Evolutionary conservation across 202 grass and related monocot species (phyloP).

Genomic region (Dendrocalamus latiflorus): DNA sequence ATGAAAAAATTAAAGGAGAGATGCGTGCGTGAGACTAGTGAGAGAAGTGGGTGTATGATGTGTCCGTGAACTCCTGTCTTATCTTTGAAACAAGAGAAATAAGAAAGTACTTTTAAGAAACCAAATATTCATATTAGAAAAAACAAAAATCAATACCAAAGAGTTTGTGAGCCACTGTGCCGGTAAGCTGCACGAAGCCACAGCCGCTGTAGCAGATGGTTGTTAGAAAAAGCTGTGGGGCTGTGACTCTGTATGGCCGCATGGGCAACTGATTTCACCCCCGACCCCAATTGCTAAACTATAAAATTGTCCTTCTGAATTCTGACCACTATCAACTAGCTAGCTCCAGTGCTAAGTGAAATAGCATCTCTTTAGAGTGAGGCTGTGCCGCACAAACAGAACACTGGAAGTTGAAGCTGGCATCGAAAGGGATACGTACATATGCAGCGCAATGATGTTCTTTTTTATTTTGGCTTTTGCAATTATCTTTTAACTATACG

Average conservation of each 20-base stretch:
- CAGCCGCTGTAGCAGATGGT: conserved; percentile 1
- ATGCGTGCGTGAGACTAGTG: no score
- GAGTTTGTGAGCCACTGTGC: not conserved
- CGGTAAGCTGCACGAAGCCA: conserved; percentile 8
- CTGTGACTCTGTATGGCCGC: not conserved
- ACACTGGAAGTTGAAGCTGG: not conserved
- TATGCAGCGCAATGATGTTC: not conserved
- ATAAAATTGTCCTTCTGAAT: no score
- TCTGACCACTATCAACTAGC: no score
- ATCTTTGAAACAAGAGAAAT: no score
- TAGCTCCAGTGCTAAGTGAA: no score
- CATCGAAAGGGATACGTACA: not conserved
- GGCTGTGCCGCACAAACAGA: no score
- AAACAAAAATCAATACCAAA: not conserved
- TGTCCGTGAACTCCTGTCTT: rapidly evolving
- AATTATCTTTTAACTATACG: not conserved
- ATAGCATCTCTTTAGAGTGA: no score
- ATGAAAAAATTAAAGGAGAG: no score
- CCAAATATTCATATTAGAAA: no score
- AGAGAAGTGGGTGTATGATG: no score
- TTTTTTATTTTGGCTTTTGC: not conserved
- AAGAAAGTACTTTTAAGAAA: no score
- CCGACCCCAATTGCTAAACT: no score
- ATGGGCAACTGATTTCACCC: conserved; percentile 13
- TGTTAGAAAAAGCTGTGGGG: not conserved